Conservation (phyloP, 2,329 filamentous ascomycete species). For the Colletotrichum echinochloae region DNA sequence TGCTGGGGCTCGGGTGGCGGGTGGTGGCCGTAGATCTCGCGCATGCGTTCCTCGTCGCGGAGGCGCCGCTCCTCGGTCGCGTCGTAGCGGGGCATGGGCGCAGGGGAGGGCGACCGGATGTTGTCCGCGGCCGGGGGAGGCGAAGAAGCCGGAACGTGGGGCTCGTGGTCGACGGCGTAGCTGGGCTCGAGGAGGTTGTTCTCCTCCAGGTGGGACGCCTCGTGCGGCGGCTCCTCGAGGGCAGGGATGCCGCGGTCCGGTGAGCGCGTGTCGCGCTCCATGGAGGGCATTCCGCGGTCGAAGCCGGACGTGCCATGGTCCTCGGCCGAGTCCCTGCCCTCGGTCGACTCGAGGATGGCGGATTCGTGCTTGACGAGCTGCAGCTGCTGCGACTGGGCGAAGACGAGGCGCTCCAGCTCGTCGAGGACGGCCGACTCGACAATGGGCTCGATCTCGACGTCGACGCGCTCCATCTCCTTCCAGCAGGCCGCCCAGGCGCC, state of each 20-base stretch:
- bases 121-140: constrained; percentile 14
- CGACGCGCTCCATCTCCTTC: constrained; percentile 98
- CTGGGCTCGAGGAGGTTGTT: constrained; percentile 34
- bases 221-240: constrained; percentile 19
- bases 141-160: constrained; percentile 8
- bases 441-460: constrained; percentile 88
- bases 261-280: constrained; percentile 11
- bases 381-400: constrained; percentile 54
- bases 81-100: constrained; percentile 40
- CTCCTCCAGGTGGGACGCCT: constrained; percentile 21
- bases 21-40: constrained; percentile 65
- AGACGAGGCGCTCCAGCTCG: constrained; percentile 69
- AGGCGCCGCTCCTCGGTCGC: constrained; percentile 51
- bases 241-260: constrained; percentile 21
- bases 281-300: constrained; percentile 3
- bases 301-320: constrained; percentile 36
- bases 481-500: constrained; percentile 94
- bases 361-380: constrained; percentile 52
- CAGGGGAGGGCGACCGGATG: constrained; percentile 1
- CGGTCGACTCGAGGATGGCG: constrained; percentile 30
- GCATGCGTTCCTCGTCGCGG: constrained; percentile 63
- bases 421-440: constrained; percentile 67
- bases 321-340: constrained; percentile 40
- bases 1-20: constrained; percentile 16
- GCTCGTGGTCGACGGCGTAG: constrained; percentile 17